Evolutionary conservation across 179 eudicot genomes (phyloP).

Genomic region (Sideroxylon spinosum): DNA sequence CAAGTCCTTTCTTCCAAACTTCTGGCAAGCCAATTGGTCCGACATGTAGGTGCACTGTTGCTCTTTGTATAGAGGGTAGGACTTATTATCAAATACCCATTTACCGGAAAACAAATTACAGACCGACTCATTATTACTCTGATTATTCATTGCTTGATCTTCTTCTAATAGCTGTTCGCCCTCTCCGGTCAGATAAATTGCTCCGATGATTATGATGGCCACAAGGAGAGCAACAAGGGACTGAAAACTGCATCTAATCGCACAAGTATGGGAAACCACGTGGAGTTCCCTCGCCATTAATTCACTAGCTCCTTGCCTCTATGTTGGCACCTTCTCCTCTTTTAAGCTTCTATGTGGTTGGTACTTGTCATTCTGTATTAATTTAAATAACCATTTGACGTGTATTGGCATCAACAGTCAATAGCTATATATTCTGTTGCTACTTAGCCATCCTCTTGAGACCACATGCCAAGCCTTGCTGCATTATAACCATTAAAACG

Average conservation of each 20-base stretch:
- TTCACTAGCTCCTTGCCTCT: not conserved
- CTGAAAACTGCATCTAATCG: constrained; percentile 38
- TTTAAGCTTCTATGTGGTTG: constrained; percentile 14
- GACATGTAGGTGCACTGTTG: constrained; percentile 48
- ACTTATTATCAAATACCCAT: not conserved
- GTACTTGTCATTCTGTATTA: constrained; percentile 13
- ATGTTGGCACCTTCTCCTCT: not conserved
- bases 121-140: not conserved
- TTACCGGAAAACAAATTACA: constrained; percentile 5
- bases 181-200: constrained; percentile 37
- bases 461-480: too few relatives aligned
- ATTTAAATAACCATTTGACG: not conserved
- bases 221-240: constrained; percentile 36
- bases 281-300: constrained; percentile 22
- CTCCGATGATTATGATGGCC: constrained; percentile 32
- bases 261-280: constrained; percentile 15
- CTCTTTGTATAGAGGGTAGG: constrained; percentile 30
- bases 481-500: too few relatives aligned
- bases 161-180: constrained; percentile 19
- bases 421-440: not conserved
- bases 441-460: not conserved
- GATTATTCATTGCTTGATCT: not conserved
- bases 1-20: constrained; percentile 46
- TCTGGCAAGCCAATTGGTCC: constrained; percentile 47
- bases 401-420: not conserved